These are phyloP conservation scores for Tylopilus sp. DNA, from an alignment of 768 basidiomycete genomes.

Conservation along the genomic window DNA sequence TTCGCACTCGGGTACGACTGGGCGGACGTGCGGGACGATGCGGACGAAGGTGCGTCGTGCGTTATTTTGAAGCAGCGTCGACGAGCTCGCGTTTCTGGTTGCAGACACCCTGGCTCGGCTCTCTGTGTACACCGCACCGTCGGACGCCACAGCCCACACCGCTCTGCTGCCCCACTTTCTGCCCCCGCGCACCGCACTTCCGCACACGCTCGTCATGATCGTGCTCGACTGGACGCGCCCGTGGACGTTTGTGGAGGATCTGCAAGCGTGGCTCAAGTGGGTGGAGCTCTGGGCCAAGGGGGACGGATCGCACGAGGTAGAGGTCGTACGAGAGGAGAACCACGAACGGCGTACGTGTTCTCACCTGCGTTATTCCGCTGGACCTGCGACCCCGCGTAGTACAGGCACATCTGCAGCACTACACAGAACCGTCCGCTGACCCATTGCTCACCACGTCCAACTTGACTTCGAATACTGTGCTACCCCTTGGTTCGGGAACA, in stretches of 20 bases:
- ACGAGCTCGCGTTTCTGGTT: background rate
- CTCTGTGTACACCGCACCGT: slow-evolving; percentile 89
- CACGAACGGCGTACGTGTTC: slow-evolving; percentile 70
- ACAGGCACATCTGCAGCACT: slow-evolving; percentile 87
- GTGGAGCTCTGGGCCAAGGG: slow-evolving; percentile 77
- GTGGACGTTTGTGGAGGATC: slow-evolving; percentile 84
- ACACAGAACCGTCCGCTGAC: slow-evolving; percentile 74
- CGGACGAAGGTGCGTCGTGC: slow-evolving; percentile 75
- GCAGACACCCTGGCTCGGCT: slow-evolving; percentile 85
- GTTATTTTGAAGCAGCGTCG: background rate
- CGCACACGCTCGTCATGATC: slow-evolving; percentile 77
- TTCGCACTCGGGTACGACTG: slow-evolving; percentile 93
- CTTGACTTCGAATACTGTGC: slow-evolving; percentile 56
- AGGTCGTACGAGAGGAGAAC: slow-evolving; percentile 75
- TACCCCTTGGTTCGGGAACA: slow-evolving; percentile 83
- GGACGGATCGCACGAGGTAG: slow-evolving; percentile 63
- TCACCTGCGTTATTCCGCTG: background rate
- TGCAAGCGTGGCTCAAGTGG: slow-evolving; percentile 84
- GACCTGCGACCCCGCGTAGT: slow-evolving; percentile 43
- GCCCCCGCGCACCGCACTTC: slow-evolving; percentile 62
- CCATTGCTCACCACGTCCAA: slow-evolving; percentile 60
- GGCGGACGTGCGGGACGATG: slow-evolving; percentile 87
- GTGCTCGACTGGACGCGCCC: slow-evolving; percentile 95
- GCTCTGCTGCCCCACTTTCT: slow-evolving; percentile 75
- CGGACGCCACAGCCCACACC: slow-evolving; percentile 67